Conservation (phyloP, 805 yeast species). For the Candida orba region DNA sequence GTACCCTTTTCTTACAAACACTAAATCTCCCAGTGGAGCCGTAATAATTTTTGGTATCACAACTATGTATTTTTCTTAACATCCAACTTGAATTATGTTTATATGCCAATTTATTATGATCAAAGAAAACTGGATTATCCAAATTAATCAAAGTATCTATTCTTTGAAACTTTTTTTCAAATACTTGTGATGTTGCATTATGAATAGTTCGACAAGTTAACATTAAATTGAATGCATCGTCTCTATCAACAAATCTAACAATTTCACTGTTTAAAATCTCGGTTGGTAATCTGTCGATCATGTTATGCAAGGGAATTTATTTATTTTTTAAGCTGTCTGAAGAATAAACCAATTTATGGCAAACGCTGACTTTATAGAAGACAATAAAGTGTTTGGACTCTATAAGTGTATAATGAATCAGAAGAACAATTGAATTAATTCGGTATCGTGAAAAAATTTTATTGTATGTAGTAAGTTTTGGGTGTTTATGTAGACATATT, state of each 20-base stretch:
- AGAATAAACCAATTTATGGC: no score
- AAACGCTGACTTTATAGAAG: no score
- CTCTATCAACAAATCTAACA: constrained; percentile 9
- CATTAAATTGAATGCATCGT: constrained; percentile 17
- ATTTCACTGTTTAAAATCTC: constrained; percentile 17
- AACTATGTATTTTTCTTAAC: neutral
- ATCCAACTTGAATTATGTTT: constrained; percentile 3
- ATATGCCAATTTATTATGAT: neutral
- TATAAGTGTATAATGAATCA: no score
- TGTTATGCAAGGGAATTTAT: neutral
- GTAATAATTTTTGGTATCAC: constrained; percentile 4
- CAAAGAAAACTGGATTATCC: constrained; percentile 15
- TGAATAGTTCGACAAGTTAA: constrained; percentile 16
- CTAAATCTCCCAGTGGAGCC: neutral
- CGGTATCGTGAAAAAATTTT: no score
- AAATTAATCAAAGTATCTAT: constrained; percentile 11
- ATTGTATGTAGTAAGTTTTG: no score
- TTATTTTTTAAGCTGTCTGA: neutral
- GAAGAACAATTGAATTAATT: no score
- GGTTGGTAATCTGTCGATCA: constrained; percentile 20
- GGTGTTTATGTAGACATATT: no score
- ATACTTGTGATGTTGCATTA: constrained; percentile 12
- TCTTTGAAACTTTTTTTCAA: constrained; percentile 7
- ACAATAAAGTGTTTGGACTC: no score
- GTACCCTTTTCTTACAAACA: neutral